Percentiles rank a stretch among this genome's conserved stretches.
Evolutionary conservation across 108 stramenopile species (phyloP).

Genomic region (Chaetoceros muelleri): DNA sequence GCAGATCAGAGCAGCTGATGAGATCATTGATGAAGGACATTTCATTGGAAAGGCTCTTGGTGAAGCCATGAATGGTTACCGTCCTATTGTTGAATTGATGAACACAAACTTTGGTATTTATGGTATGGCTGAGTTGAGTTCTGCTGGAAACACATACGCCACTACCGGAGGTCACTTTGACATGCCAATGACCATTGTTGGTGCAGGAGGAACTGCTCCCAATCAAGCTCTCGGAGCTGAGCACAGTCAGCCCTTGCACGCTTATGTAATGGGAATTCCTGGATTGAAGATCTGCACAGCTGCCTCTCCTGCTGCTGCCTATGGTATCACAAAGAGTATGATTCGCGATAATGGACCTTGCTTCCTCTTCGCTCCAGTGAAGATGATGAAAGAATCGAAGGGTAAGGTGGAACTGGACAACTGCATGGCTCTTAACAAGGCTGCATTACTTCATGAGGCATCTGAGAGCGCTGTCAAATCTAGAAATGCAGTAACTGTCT

Average conservation of each 20-base stretch:
- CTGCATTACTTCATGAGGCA: constrained; percentile 78
- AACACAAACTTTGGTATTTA: constrained; percentile 99
- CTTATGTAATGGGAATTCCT: constrained; percentile 99
- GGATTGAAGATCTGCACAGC: constrained; percentile 98
- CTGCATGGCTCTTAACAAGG: constrained; percentile 93
- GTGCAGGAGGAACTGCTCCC: constrained; percentile 96
- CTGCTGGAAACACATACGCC: constrained; percentile 97
- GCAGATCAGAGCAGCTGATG: constrained; percentile 89
- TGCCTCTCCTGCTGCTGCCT: constrained; percentile 91
- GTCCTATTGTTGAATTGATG: constrained; percentile 98
- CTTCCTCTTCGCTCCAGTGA: constrained; percentile 96
- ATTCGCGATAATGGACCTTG: constrained; percentile 97
- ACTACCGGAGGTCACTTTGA: constrained; percentile 97
- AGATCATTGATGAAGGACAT: constrained; percentile 98
- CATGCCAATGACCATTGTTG: constrained; percentile 99
- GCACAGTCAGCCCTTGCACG: constrained; percentile 98
- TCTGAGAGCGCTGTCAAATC: constrained; percentile 54
- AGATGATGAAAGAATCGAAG: constrained; percentile 98
- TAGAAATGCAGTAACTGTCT: constrained; percentile 91
- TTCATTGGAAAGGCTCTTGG: constrained; percentile 98
- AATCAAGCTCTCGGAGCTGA: constrained; percentile 97
- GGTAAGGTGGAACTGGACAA: constrained; percentile 79
- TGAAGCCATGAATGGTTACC: constrained; percentile 97
- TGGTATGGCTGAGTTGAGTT: constrained; percentile 95
- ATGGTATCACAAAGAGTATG: constrained; percentile 96